Evolutionary conservation across 495 filamentous ascomycete genomes (phyloP), one percentile per base, ranked within the genome.

Genomic region (Aspergillus nanangensis): DNA sequence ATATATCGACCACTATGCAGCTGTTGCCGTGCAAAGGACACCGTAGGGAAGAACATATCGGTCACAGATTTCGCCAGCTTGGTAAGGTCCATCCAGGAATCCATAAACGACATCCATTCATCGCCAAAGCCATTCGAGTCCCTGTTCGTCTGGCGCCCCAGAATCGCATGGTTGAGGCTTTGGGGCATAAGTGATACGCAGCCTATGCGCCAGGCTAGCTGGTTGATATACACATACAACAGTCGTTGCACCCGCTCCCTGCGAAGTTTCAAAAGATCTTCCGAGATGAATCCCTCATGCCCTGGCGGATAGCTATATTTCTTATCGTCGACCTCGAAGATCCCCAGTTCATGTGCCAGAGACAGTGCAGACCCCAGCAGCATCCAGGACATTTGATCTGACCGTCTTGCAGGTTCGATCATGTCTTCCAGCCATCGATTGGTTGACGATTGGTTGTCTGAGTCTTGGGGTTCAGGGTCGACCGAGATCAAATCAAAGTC

Each of bases 361-460:
- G 73, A 74, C 9, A 77, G 50, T 0, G 69, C 75, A 49, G 66
- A 75, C 0, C 75, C 75, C 13, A 78, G 63, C 5, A 74, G 50
- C 71, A 77, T 77, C 75, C 75, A 79, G 0, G 74, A 77, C 75
- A 79, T 77, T n/a, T 74, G 70, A 49, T 79, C 75, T 1, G 74
- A 77, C 47, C 75, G 53, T 38, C 69, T 62, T 8, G 75, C 74
- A 3, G 74, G 74, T 41, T 79, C 75, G 40, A 76, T 71, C 54
- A 74, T 71, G 40, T 74, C 71, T 38, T 72, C 67, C 4, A 74
- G 44, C 63, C 66, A 70, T 34, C 68, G 51, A 37, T 60, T 66
- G 11, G 57, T 62, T 0, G 69, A 65, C 9, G 53, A n/a, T n/a
- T n/a, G 44, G 19, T 40, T 20, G 4, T 51, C 60, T 8, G 50